A percentile compares a stretch with the other conserved stretches of the same genome.
Evolutionary conservation across 2,329 filamentous ascomycete genomes (phyloP).

Genomic region (Periglandula ipomoeae): DNA sequence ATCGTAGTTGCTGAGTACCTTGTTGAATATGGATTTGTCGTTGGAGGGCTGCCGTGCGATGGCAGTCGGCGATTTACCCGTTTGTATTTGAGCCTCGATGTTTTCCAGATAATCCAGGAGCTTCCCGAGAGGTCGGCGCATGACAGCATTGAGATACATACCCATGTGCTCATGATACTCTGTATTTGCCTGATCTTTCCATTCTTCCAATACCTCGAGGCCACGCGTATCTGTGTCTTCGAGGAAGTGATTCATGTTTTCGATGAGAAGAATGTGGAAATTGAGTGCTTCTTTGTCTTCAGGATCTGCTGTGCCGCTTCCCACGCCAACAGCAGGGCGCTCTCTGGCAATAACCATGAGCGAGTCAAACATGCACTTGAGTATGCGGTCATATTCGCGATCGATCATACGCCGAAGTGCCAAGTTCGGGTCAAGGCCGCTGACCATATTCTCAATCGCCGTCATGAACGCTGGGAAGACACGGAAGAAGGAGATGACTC

Average conservation of each 20-base stretch:
- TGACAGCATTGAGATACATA: constrained; percentile 79
- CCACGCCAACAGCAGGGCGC: constrained; percentile 44
- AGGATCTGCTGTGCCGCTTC: constrained; percentile 38
- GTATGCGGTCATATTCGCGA: constrained; percentile 77
- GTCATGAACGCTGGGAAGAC: constrained; percentile 83
- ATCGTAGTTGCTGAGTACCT: constrained; percentile 73
- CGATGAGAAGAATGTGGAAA: constrained; percentile 93
- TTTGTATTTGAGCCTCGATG: constrained; percentile 62
- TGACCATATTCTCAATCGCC: constrained; percentile 76
- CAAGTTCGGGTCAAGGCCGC: constrained; percentile 44
- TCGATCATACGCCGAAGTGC: constrained; percentile 71
- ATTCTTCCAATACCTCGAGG: constrained; percentile 70
- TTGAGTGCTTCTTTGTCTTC: constrained; percentile 97
- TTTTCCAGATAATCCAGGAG: constrained; percentile 87
- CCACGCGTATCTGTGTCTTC: constrained; percentile 76
- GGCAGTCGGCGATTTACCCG: constrained; percentile 48
- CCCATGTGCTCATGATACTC: constrained; percentile 83
- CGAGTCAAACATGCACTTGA: constrained; percentile 94
- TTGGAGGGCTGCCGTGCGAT: constrained; percentile 78
- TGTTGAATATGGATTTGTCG: constrained; percentile 74
- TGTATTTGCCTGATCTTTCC: constrained; percentile 66
- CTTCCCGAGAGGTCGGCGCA: constrained; percentile 81
- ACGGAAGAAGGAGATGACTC: constrained; percentile 90
- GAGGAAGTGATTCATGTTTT: constrained; percentile 97
- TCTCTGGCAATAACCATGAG: constrained; percentile 84